Evolutionary conservation across 768 basidiomycete species (phyloP).

Genomic region (Kwoniella bestiolae): DNA sequence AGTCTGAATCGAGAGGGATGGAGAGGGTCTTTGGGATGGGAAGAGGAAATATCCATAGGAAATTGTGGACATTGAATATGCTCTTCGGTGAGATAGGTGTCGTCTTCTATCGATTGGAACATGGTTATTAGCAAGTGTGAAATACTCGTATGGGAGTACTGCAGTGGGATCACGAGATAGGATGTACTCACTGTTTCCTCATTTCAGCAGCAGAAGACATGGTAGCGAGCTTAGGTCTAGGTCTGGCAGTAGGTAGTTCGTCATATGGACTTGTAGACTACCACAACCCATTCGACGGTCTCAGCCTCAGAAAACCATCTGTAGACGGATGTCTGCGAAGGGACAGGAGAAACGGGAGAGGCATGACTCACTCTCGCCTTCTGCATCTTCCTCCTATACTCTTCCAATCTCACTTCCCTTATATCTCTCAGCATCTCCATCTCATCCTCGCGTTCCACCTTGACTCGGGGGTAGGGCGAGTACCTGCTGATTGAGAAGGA

Average conservation of each 20-base stretch:
- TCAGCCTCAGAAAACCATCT: neutral
- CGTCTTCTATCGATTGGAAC: neutral
- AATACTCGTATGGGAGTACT: too few relatives aligned
- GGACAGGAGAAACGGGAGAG: neutral
- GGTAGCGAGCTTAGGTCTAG: neutral
- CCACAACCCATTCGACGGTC: neutral
- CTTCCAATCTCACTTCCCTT: neutral
- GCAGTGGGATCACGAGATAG: too few relatives aligned
- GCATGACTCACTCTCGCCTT: conserved; percentile 1
- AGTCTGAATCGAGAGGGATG: neutral
- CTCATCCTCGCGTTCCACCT: neutral
- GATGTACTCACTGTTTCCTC: neutral
- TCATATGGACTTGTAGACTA: conserved; percentile 13
- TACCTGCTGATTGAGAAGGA: conserved; percentile 2
- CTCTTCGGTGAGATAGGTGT: conserved; percentile 14
- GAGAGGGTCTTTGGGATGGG: neutral
- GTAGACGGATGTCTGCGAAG: neutral
- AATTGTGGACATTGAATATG: conserved; percentile 17
- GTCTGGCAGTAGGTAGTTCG: neutral
- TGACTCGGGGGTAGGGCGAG: conserved; percentile 7
- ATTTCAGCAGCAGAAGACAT: neutral
- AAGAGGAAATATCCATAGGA: conserved; percentile 12
- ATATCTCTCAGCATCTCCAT: conserved; percentile 5
- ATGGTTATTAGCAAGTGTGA: neutral
- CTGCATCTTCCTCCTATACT: neutral